Percentiles rank a stretch among this genome's conserved stretches.
Evolutionary conservation across 805 yeast genomes (phyloP).

Genomic region (Metschnikowia chrysomelidarum): DNA sequence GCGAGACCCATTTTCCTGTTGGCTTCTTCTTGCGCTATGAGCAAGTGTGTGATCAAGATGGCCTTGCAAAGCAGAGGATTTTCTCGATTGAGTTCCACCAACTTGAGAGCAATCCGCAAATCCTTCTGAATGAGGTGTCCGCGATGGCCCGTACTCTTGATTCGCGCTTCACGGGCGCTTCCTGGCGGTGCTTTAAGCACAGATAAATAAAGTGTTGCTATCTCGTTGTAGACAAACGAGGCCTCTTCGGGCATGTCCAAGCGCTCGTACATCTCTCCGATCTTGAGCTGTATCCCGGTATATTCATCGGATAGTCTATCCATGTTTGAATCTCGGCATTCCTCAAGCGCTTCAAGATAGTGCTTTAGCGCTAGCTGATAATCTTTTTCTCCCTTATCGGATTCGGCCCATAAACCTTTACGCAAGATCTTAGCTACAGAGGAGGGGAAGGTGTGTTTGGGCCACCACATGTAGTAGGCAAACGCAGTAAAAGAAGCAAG

Average conservation of each 20-base stretch:
- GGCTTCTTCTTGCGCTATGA: constrained; percentile 66
- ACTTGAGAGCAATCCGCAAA: constrained; percentile 63
- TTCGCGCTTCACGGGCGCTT: constrained; percentile 23
- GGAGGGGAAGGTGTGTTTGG: constrained; percentile 64
- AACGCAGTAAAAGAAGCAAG: constrained; percentile 22
- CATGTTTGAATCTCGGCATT: constrained; percentile 55
- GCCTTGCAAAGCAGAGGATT: constrained; percentile 53
- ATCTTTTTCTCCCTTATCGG: constrained; percentile 61
- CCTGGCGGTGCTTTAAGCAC: constrained; percentile 43
- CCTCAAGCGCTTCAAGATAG: constrained; percentile 72
- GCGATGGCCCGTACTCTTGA: constrained; percentile 31
- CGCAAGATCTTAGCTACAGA: constrained; percentile 71
- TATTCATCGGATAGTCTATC: constrained; percentile 70
- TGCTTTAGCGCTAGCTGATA: constrained; percentile 64
- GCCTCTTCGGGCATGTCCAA: constrained; percentile 64
- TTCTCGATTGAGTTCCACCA: constrained; percentile 52
- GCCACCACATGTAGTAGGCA: constrained; percentile 53
- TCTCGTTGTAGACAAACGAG: constrained; percentile 60
- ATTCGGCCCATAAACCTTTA: constrained; percentile 81
- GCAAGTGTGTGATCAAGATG: constrained; percentile 58
- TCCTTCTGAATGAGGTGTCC: constrained; percentile 68
- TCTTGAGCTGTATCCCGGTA: constrained; percentile 85
- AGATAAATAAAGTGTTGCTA: constrained; percentile 56
- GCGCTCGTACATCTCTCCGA: constrained; percentile 83
- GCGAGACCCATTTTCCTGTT: constrained; percentile 34